Base-by-base conservation (phyloP, 805 yeast genomes). In the Wickerhamiella lipophila region DNA sequence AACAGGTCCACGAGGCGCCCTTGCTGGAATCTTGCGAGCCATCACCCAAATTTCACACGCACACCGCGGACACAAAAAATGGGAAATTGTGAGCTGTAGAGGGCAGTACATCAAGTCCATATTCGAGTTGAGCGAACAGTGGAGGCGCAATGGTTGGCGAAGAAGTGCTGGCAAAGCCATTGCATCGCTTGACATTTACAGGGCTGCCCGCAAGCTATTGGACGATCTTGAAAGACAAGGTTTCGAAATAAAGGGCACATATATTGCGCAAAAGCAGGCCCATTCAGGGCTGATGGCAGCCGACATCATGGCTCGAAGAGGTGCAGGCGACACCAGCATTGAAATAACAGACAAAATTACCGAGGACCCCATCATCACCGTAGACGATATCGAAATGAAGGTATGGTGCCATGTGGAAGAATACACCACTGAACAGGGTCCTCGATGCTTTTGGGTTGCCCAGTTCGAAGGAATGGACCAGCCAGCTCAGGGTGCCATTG, bases 1-100 rank as follows among this genome's bases (percentile, higher is more conserved):
- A 6, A 51, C 51, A 12, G 53, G 51, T 3, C 51, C 53, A 8
- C 42, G 53, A 2, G 53, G 49, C 13, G 38, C 46, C 15, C 45
- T 51, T 9, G 53, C 51, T 3, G 53, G 46, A 1, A 51, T 51
- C 8, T 29, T 51, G 13, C 35, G 51, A n/a, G 51, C 53, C 11
- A 41, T 51, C 36, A 25, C 34, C 12, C 35, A 26, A 13, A 48
- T 51, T 18, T 38, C 49, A 11, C 12, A 16, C 3, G 16, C 15
- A 22, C 18, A 40, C 6, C 11, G 26, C 2, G 53, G 53, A 27
- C 50, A 48, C 25, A 39, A 23, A 8, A 21, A 30, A 18, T 51
- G 53, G 53, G 51, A 48, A 29, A 26, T 51, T 6, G 47, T 46
- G 8, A 42, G 50, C 8, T 48, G 53, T 29, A 49, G 53, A 2